Evolutionary conservation across 2,329 filamentous ascomycete genomes (phyloP), one percentile per base, ranked within the genome.

Genomic region (Dendrostoma leiphaemia): DNA sequence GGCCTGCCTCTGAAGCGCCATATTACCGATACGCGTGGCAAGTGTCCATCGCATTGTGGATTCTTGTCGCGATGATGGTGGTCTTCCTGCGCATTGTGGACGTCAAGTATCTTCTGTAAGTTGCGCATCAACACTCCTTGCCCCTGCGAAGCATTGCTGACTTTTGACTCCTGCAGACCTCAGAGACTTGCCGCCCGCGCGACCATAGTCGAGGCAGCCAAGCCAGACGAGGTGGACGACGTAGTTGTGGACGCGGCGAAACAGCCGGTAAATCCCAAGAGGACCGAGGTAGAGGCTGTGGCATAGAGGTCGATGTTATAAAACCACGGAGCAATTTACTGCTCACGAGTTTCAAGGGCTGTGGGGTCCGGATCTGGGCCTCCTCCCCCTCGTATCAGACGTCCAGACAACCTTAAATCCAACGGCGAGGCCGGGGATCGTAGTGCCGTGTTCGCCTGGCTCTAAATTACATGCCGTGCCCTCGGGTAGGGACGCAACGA

Each of bases 21-120:
- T 75, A 74, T 46, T 80, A 75, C 53, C 69, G 69, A 48, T 75
- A 76, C 47, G 76, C 74, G 8, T 79, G 76, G 76, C 75, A 78
- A 61, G 73, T 73, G 15, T 71, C 73, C 1, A 64, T 75, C 45
- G 75, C 71, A 1, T 62, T 78, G 2, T 71, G 73, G 64, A 61
- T 75, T 1, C 62, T 78, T 1, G 75, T 78, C 4, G 71, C 75
- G n/a, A 59, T 67, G 15, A 75, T 78, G 71, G 73, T 73, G 0
- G 72, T 73, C 32, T 49, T 66, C 8, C 59, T 79, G 31, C 72
- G 74, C 17, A 73, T 69, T 48, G 67, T 78, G 21, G 75, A 79
- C 63, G 66, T 75, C 4, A 68, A 65, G 51, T 74, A 70, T 54
- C 60, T 77, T n/a, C 54, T 65, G 65, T 53, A 24, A 53, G 53